A percentile compares a stretch with the other conserved stretches of the same genome.
These are phyloP conservation scores for Tylopilus cervinicoccineus DNA, from an alignment of 768 basidiomycete species.

Conservation along the genomic window DNA sequence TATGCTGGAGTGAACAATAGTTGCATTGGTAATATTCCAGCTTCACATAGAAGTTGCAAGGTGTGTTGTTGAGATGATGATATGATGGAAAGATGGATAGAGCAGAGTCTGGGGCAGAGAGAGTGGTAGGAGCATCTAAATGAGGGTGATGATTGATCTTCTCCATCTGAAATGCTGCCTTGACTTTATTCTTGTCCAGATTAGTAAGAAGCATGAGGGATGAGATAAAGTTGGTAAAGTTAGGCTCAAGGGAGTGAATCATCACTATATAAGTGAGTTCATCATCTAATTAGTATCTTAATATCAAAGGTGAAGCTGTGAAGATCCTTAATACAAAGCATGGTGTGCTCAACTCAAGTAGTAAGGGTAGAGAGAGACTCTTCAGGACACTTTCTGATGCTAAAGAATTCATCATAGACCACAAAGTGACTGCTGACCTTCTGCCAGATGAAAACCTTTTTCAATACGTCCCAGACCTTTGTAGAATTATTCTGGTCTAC, in stretches of 20 bases:
- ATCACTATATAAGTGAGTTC: neutral
- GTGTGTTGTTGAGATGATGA: neutral
- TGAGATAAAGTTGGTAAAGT: neutral
- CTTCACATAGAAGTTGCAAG: neutral
- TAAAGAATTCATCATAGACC: too few relatives aligned
- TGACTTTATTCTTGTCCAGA: conserved; percentile 9
- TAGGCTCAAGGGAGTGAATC: neutral
- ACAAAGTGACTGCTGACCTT: too few relatives aligned
- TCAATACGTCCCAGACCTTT: too few relatives aligned
- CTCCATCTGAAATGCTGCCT: neutral
- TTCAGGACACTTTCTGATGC: too few relatives aligned
- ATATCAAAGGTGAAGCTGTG: neutral
- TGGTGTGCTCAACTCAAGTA: conserved; percentile 1
- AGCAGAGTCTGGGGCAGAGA: neutral
- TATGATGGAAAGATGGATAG: too few relatives aligned
- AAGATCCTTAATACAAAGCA: conserved; percentile 8
- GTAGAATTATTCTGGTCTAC: too few relatives aligned
- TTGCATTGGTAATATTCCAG: neutral
- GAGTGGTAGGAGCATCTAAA: too few relatives aligned
- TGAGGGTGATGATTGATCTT: neutral
- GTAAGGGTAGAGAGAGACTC: neutral
- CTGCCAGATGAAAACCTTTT: too few relatives aligned
- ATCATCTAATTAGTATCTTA: neutral
- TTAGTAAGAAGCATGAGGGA: conserved; percentile 6
- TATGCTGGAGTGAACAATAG: neutral